Evolutionary conservation across 2,329 filamentous ascomycete genomes (phyloP).

Genomic region (Fusarium equiseti): DNA sequence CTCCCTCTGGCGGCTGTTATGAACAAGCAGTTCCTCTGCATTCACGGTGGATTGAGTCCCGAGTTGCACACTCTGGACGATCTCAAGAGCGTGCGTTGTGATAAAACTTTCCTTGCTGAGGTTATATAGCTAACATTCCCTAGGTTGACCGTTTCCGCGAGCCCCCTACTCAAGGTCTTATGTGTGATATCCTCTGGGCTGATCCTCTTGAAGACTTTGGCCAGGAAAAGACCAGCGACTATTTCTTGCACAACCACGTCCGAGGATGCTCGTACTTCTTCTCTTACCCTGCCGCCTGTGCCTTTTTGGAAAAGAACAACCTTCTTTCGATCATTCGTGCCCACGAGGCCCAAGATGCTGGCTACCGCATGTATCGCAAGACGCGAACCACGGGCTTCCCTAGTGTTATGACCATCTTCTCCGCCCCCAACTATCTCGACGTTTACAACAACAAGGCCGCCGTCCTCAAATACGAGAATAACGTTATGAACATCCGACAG

Average conservation of each 20-base stretch:
- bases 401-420: constrained; percentile 99
- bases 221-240: constrained; percentile 97
- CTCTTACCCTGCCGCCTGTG: constrained; percentile 95
- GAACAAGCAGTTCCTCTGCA: constrained; percentile 99
- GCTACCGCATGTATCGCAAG: constrained; percentile 99
- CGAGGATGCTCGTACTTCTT: constrained; percentile 99
- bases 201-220: constrained; percentile 98
- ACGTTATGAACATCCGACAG: constrained; percentile 99
- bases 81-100: constrained; percentile 79
- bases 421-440: constrained; percentile 97
- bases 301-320: constrained; percentile 99
- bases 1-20: constrained; percentile 95
- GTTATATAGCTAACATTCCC: constrained; percentile 27
- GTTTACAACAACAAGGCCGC: constrained; percentile 99
- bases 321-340: constrained; percentile 96
- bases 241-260: constrained; percentile 98
- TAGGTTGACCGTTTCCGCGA: constrained; percentile 98
- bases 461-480: constrained; percentile 99
- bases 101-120: neutral
- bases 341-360: constrained; percentile 98
- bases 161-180: constrained; percentile 94
- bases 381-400: constrained; percentile 98
- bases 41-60: constrained; percentile 95
- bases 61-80: constrained; percentile 97
- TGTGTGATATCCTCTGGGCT: constrained; percentile 99